Evolutionary conservation across 1,139 yeast species (phyloP), one percentile per base, ranked within the genome.

Genomic region (Candida mesenterica): DNA sequence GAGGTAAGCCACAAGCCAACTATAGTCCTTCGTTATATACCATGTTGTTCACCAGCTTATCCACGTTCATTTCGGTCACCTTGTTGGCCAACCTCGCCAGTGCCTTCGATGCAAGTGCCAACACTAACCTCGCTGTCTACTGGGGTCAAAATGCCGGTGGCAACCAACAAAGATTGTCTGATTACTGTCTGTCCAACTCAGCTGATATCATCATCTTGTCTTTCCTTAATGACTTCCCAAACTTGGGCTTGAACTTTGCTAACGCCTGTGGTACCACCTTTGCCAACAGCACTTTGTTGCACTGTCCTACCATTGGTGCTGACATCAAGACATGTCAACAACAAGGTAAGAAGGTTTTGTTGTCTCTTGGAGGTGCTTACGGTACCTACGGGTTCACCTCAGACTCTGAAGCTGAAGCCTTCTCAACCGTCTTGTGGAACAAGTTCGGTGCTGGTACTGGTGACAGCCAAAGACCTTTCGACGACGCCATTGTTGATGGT

Each of bases 11-110:
- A n/a, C n/a, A n/a, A n/a, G n/a, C n/a, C n/a, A n/a, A n/a, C n/a
- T n/a, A n/a, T n/a, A n/a, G n/a, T n/a, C n/a, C n/a, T n/a, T n/a
- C n/a, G n/a, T n/a, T n/a, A n/a, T n/a, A n/a, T n/a, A n/a, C n/a
- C n/a, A 25, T 20, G 6, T 14, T n/a, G 20, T 96, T 88, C 95
- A 88, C 89, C 15, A 15, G 30, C 15, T 25, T 25, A 15, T 13
- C 28, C 12, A n/a, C 17, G 14, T 25, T 25, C 28, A 10, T 25
- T 25, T 25, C 28, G 14, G 14, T 25, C 17, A 25, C 28, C 17
- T 13, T 18, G 12, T 27, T 32, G 30, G 30, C 35, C 10, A 26
- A 24, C 26, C 19, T 23, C 8, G 33, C 15, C n/a, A 15, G 20
- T 15, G 33, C 33, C n/a, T 32, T 32, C 18, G 24, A 32, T 19